Percentiles rank a stretch among this genome's conserved stretches.
These are phyloP conservation scores for Verbascum thapsus DNA, from an alignment of 257 asterid species.

Conservation along the genomic window DNA sequence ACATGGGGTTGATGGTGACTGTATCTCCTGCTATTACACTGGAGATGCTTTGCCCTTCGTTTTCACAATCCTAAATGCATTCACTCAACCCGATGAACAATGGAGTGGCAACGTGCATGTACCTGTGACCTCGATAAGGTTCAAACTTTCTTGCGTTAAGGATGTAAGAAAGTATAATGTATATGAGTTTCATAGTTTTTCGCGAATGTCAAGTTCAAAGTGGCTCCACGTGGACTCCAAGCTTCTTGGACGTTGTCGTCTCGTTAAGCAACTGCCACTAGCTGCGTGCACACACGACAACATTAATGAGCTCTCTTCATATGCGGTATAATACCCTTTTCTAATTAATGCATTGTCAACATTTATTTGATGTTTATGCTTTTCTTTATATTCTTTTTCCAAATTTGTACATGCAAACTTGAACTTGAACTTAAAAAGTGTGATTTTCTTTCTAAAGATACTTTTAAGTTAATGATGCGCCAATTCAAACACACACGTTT, in stretches of 20 bases:
- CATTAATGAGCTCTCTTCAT: conserved; percentile 44
- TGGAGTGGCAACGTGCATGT: conserved; percentile 39
- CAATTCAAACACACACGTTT: background rate
- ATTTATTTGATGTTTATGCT: background rate
- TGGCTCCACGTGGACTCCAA: conserved; percentile 56
- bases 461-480: conserved; percentile 15
- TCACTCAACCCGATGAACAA: conserved; percentile 47
- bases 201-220: conserved; percentile 50
- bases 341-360: background rate
- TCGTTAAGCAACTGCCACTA: conserved; percentile 46
- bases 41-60: conserved; percentile 72
- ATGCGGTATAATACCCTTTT: conserved; percentile 41
- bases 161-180: conserved; percentile 47
- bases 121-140: conserved; percentile 63
- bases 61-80: conserved; percentile 47
- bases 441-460: conserved; percentile 2
- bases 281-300: conserved; percentile 68
- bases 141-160: conserved; percentile 46
- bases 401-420: background rate
- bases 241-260: no score
- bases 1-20: conserved; percentile 49
- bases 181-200: conserved; percentile 54
- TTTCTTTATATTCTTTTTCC: no score
- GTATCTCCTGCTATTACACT: conserved; percentile 56
- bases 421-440: background rate